These are phyloP conservation scores for Dipteronia dyeriana DNA, from an alignment of 345 rosid species.

Conservation along the genomic window DNA sequence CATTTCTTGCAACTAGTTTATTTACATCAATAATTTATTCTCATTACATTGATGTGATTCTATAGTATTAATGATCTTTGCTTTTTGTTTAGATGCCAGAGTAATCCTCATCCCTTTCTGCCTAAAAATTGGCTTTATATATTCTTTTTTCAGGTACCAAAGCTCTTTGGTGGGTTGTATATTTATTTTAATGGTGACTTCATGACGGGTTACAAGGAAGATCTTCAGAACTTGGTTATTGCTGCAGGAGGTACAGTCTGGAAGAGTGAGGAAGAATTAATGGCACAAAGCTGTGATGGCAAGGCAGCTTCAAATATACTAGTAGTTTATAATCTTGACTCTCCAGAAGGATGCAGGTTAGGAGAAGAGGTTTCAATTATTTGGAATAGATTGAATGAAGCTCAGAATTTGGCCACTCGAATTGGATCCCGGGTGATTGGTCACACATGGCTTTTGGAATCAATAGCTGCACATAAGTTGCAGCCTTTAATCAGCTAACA, in stretches of 20 bases:
- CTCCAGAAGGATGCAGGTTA: conserved; percentile 53
- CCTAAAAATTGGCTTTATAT: background rate
- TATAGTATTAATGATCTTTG: background rate
- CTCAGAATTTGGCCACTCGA: conserved; percentile 57
- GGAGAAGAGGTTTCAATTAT: conserved; percentile 70
- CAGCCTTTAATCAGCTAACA: conserved; percentile 40
- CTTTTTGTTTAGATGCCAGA: background rate
- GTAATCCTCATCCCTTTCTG: background rate
- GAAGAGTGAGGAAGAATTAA: conserved; percentile 45
- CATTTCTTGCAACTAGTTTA: background rate
- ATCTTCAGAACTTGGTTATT: conserved; percentile 58
- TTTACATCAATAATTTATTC: background rate
- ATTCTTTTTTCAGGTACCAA: conserved; percentile 54
- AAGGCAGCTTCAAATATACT: conserved; percentile 27
- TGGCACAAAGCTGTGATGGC: conserved; percentile 19
- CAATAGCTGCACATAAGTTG: conserved; percentile 67
- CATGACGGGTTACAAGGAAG: conserved; percentile 54
- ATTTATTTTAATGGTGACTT: conserved; percentile 70
- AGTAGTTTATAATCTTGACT: conserved; percentile 70
- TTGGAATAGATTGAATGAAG: conserved; percentile 73
- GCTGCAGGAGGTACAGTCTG: conserved; percentile 66
- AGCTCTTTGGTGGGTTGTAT: conserved; percentile 62
- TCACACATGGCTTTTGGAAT: conserved; percentile 81
- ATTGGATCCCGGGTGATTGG: conserved; percentile 51
- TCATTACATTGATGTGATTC: background rate